Base-by-base conservation (phyloP, 1,139 yeast genomes). In the Protomyces lactucae-debilis region DNA sequence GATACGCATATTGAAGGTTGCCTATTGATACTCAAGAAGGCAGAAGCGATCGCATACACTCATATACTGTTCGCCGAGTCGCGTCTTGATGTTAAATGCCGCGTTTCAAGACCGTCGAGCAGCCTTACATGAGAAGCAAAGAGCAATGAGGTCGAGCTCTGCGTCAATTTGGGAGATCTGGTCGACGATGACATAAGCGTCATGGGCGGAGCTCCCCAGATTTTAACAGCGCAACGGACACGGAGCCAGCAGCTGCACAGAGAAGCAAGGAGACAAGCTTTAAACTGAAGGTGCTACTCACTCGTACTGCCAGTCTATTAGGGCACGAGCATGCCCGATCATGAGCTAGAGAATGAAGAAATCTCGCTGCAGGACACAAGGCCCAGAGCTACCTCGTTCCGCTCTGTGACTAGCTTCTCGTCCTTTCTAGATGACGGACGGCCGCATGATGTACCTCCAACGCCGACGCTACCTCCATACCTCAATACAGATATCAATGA, bases 401-500 rank as follows among this genome's bases (percentile, higher is more conserved):
- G 25, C 25, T 43, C 48, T 4, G 14, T 43, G 10, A 43, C 21
- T 18, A n/a, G 23, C 23, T 43, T 43, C 48, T 43, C 48, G 5
- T 16, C 23, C 21, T 43, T 16, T 10, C 25, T 16, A 12, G 48
- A 43, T 43, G 21, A 16, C 18, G 48, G 14, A 6, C 48, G 25
- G 25, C 25, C 48, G 48, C 48, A n/a, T 16, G 48, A 43, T 18
- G 48, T 43, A 23, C 48, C 48, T 5, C 48, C 12, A n/a, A 43
- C 48, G 3, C 48, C 48, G 14, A n/a, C 48, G 2, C 21, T 43
- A 23, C 48, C 48, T 5, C 48, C 48, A 4, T 43, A 43, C 12
- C 48, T 43, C 48, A 43, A 43, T 43, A 43, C 48, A 16, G 48
- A 43, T n/a, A 43, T 43, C 12, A 12, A 43, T 23, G 75, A 74